phyloP scores from a whole-genome alignment of 1,284 basidiomycete species.

The Lentinus polychrous region DNA sequence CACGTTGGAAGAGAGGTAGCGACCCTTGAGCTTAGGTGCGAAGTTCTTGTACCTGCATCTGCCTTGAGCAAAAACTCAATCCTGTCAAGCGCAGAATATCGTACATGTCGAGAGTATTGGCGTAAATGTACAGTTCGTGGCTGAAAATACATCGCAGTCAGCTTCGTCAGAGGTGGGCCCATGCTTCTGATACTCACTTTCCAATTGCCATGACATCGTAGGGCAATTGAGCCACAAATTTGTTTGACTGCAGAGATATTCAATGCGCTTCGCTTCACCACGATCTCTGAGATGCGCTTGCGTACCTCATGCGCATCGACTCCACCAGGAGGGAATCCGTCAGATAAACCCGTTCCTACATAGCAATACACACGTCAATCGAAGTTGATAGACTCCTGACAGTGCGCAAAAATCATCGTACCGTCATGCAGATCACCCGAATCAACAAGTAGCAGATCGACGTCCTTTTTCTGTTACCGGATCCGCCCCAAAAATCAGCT shows the following conservation, averaged over 20 bases:
- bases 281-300: constrained; percentile 4
- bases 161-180: neutral
- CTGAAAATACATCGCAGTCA: constrained; percentile 24
- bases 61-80: neutral
- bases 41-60: constrained; percentile 50
- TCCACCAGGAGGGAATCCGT: constrained; percentile 65
- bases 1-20: constrained; percentile 79
- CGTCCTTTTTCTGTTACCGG: constrained; percentile 45
- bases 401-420: constrained; percentile 11
- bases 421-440: constrained; percentile 81
- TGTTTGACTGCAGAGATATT: constrained; percentile 41
- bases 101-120: constrained; percentile 68
- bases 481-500: neutral
- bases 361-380: constrained; percentile 18
- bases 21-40: constrained; percentile 62
- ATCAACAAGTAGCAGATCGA: constrained; percentile 66
- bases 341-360: constrained; percentile 62
- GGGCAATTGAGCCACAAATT: constrained; percentile 68
- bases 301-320: constrained; percentile 66
- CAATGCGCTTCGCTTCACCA: neutral
- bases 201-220: constrained; percentile 85
- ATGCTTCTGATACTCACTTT: constrained; percentile 43
- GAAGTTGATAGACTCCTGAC: neutral
- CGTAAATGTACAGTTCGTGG: constrained; percentile 83
- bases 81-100: neutral